phyloP scores from a whole-genome alignment of 2,329 filamentous ascomycete species.

The Alternaria sp. region DNA sequence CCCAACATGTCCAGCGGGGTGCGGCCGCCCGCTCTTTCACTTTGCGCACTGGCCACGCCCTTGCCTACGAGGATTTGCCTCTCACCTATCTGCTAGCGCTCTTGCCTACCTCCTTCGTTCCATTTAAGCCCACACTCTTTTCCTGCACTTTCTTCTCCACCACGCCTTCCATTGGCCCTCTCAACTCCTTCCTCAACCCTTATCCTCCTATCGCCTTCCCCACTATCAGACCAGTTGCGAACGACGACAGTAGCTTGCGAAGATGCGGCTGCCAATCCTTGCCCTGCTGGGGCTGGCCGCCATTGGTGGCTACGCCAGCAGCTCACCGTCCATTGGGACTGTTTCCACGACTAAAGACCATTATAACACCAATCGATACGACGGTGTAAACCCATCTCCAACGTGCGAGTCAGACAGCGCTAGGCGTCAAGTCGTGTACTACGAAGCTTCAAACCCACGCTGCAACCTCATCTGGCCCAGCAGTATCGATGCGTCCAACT shows the following conservation, averaged over 20 bases:
- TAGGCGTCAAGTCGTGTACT: conserved; percentile 27
- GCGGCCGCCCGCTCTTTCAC: background rate
- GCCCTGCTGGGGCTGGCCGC: conserved; percentile 1
- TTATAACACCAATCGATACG: conserved; percentile 11
- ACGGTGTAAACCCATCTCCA: background rate
- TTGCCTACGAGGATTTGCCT: background rate
- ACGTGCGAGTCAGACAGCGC: background rate
- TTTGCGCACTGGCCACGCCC: background rate
- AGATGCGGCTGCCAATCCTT: conserved; percentile 1
- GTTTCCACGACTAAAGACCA: conserved; percentile 12
- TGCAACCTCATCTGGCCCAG: conserved; percentile 36
- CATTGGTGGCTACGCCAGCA: background rate
- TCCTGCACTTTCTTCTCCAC: background rate
- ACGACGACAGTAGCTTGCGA: background rate
- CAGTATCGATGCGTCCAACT: conserved; percentile 32
- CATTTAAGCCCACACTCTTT: background rate
- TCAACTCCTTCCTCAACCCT: background rate
- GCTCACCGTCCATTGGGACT: background rate
- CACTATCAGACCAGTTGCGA: background rate
- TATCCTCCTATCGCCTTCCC: background rate
- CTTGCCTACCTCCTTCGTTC: background rate
- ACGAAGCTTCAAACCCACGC: conserved; percentile 34
- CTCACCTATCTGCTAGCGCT: background rate
- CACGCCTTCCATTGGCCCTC: background rate
- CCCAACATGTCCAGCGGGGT: background rate